A percentile compares a stretch with the other conserved stretches of the same genome.
Evolutionary conservation across 139 green algal species (phyloP).

Genomic region (Eudorina sp.): DNA sequence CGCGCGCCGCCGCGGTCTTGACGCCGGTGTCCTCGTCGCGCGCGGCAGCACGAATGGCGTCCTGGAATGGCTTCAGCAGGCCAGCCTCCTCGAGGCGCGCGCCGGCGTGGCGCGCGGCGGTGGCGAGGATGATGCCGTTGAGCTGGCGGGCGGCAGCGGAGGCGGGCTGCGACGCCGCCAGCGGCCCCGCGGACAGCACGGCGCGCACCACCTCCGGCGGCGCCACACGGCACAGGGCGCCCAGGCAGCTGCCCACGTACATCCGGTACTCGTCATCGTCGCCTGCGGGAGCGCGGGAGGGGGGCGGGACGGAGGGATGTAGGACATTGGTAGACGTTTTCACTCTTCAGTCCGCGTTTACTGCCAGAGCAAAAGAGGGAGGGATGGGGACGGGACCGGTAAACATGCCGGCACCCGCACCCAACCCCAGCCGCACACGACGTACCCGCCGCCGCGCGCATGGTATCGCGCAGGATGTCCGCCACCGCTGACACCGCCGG

Average conservation of each 20-base stretch:
- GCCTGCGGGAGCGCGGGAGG: not conserved
- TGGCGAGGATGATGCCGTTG: conserved; percentile 47
- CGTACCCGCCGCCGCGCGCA: conserved; percentile 18
- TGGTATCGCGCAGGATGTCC: conserved; percentile 41
- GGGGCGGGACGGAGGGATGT: not conserved
- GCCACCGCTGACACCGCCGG: conserved; percentile 71
- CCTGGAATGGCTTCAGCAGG: conserved; percentile 46
- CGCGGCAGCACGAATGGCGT: conserved; percentile 50
- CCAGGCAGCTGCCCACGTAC: conserved; percentile 45
- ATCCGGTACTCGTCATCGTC: conserved; percentile 49
- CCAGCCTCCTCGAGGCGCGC: conserved; percentile 51
- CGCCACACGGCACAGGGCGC: conserved; percentile 41
- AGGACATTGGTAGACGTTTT: too few species aligned
- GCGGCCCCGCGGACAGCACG: conserved; percentile 59
- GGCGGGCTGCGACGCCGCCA: conserved; percentile 46
- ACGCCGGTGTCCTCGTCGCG: conserved; percentile 67
- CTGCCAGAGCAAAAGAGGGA: too few species aligned
- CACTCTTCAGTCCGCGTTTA: too few species aligned
- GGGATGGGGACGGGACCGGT: too few species aligned
- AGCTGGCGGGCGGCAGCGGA: conserved; percentile 9
- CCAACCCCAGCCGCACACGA: not conserved
- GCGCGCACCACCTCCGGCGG: conserved; percentile 8
- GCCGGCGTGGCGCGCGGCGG: conserved; percentile 41
- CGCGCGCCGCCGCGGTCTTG: conserved; percentile 70
- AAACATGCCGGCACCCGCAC: too few species aligned